These are phyloP conservation scores for Strigomonas galati DNA, from an alignment of 208 protist species.

Conservation along the genomic window DNA sequence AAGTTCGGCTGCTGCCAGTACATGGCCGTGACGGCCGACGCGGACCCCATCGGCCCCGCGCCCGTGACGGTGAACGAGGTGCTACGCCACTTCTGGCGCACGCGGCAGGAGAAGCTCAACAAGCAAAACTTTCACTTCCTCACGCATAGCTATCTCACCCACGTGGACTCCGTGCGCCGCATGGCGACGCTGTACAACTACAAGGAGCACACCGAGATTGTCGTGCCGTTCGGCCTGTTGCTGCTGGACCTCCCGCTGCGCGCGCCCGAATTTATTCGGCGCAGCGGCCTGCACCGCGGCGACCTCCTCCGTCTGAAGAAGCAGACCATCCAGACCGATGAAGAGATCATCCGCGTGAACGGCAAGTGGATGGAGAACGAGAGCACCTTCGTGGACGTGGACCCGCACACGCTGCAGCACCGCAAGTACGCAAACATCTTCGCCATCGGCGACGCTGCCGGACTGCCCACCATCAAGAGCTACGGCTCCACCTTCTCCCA, in stretches of 20 bases:
- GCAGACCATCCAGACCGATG: neutral
- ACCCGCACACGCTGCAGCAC: conserved; percentile 75
- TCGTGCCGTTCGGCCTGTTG: conserved; percentile 57
- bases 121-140: conserved; percentile 30
- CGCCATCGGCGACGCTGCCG: conserved; percentile 80
- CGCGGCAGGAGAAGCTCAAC: conserved; percentile 23
- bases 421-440: conserved; percentile 68
- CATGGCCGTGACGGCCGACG: conserved; percentile 56
- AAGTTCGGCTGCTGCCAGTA: conserved; percentile 57
- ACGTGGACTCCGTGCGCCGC: conserved; percentile 33
- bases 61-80: conserved; percentile 45
- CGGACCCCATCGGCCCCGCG: conserved; percentile 50
- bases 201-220: conserved; percentile 33
- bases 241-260: conserved; percentile 74
- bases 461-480: conserved; percentile 71
- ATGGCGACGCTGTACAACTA: conserved; percentile 77
- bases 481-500: conserved; percentile 78
- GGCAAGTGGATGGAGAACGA: conserved; percentile 31
- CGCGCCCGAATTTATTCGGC: conserved; percentile 63
- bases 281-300: conserved; percentile 51
- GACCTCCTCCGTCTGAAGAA: neutral
- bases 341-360: neutral
- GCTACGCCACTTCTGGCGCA: conserved; percentile 48
- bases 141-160: conserved; percentile 43
- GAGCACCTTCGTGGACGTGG: conserved; percentile 66